Conservation (phyloP, 129 eudicot genomes). For the Arctium lappa region DNA sequence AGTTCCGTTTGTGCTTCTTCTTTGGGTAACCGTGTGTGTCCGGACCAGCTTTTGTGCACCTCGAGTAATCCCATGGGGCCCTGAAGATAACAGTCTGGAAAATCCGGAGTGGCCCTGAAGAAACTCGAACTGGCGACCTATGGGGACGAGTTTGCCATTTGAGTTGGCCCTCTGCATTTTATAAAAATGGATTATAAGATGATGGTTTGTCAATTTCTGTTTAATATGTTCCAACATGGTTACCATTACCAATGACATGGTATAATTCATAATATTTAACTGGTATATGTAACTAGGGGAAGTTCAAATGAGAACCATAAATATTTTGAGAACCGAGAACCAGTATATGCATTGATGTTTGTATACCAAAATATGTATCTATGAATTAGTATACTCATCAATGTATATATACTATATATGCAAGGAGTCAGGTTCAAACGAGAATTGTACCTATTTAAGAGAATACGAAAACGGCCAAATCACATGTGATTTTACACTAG, state of each 20-base stretch:
- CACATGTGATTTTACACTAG: too few relatives aligned
- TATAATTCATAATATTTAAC: background rate
- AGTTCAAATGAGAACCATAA: background rate
- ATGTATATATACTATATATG: too few relatives aligned
- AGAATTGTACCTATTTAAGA: too few relatives aligned
- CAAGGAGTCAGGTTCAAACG: too few relatives aligned
- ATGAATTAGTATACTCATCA: background rate
- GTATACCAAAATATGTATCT: background rate
- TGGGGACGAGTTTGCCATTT: background rate
- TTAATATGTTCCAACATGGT: background rate
- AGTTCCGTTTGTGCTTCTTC: background rate
- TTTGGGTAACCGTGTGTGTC: background rate
- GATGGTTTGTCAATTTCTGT: background rate
- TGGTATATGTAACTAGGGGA: background rate
- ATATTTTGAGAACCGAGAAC: background rate
- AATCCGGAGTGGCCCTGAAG: background rate
- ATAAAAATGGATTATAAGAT: background rate
- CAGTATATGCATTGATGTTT: background rate
- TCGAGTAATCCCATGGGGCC: background rate
- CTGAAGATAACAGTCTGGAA: background rate
- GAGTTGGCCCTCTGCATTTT: background rate
- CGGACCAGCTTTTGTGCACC: background rate
- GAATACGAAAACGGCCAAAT: too few relatives aligned
- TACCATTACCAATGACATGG: background rate
- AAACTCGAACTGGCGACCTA: too few relatives aligned